A percentile compares a stretch with the other conserved stretches of the same genome.
phyloP scores from a whole-genome alignment of 2,329 filamentous ascomycete genomes.

The Fusarium subglutinans region DNA sequence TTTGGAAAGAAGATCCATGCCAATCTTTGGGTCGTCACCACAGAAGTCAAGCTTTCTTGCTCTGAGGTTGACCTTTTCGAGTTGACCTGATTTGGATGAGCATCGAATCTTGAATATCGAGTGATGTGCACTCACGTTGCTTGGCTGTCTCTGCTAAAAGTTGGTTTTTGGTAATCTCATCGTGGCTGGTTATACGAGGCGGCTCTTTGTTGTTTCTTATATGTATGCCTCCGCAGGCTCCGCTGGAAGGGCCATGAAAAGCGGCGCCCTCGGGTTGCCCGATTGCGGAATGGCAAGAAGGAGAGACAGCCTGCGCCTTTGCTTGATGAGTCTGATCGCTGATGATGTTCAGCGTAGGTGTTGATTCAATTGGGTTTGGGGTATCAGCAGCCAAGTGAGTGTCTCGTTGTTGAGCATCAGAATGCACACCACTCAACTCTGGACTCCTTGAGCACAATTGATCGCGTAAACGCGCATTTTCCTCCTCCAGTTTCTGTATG shows the following conservation, averaged over 20 bases:
- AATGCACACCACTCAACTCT: accelerated
- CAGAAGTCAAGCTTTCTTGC: neutral
- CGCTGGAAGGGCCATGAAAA: slow-evolving; percentile 41
- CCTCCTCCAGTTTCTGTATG: slow-evolving; percentile 46
- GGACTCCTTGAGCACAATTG: slow-evolving; percentile 37
- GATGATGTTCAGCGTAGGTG: accelerated
- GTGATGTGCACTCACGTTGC: slow-evolving; percentile 8
- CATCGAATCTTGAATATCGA: slow-evolving; percentile 5
- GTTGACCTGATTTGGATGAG: neutral
- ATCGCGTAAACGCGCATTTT: slow-evolving; percentile 48
- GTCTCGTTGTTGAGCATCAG: accelerated
- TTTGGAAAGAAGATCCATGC: slow-evolving; percentile 58
- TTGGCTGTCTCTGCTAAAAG: slow-evolving; percentile 28
- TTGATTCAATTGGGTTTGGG: accelerated
- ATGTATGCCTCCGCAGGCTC: slow-evolving; percentile 3
- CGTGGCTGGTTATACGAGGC: accelerated
- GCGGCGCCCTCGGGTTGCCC: slow-evolving; percentile 16
- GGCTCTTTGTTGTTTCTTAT: accelerated
- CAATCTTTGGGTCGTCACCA: slow-evolving; percentile 53
- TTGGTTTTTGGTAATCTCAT: neutral
- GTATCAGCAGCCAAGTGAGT: accelerated
- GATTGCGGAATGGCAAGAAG: neutral
- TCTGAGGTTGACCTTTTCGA: slow-evolving; percentile 2
- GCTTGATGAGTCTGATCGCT: neutral
- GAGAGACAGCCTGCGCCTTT: neutral